These are phyloP conservation scores for Trichosporon coremiiforme DNA, from an alignment of 1,284 basidiomycete genomes.

Conservation along the genomic window DNA sequence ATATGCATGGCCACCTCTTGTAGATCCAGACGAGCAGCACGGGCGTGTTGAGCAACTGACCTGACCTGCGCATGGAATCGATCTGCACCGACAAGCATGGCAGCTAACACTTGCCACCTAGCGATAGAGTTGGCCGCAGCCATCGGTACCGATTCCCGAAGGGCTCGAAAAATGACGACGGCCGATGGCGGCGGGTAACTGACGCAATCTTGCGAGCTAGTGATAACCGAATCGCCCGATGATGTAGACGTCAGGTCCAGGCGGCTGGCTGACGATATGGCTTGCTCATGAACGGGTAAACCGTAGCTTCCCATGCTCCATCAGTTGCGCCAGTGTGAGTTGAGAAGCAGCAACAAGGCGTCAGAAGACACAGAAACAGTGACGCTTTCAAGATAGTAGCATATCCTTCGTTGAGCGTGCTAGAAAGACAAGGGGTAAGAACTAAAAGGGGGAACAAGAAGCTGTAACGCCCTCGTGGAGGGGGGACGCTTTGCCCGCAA, in stretches of 20 bases:
- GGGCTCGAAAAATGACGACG: not conserved
- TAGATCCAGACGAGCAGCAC: not conserved
- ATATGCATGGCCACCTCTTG: constrained; percentile 10
- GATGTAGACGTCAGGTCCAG: not conserved
- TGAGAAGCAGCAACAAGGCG: too few species aligned
- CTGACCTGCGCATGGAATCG: too few species aligned
- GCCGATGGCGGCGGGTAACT: constrained; percentile 11
- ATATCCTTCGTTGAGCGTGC: constrained; percentile 1
- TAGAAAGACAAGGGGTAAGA: not conserved
- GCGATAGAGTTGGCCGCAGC: not conserved
- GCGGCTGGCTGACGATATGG: not conserved
- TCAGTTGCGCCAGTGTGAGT: too few species aligned
- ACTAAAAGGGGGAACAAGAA: not conserved
- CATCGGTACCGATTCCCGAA: not conserved
- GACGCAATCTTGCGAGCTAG: constrained; percentile 7
- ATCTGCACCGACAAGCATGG: not conserved
- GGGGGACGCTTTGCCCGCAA: not conserved
- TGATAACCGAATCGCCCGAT: constrained; percentile 1
- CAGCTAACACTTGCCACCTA: not conserved
- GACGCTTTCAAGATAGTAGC: constrained; percentile 4
- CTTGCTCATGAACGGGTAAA: not conserved
- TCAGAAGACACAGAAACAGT: too few species aligned
- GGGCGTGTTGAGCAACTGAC: too few species aligned
- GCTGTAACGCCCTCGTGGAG: not conserved
- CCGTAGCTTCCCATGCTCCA: not conserved